Conservation (phyloP, 164 flowering plant genomes). For the Cinnamomum micranthum region DNA sequence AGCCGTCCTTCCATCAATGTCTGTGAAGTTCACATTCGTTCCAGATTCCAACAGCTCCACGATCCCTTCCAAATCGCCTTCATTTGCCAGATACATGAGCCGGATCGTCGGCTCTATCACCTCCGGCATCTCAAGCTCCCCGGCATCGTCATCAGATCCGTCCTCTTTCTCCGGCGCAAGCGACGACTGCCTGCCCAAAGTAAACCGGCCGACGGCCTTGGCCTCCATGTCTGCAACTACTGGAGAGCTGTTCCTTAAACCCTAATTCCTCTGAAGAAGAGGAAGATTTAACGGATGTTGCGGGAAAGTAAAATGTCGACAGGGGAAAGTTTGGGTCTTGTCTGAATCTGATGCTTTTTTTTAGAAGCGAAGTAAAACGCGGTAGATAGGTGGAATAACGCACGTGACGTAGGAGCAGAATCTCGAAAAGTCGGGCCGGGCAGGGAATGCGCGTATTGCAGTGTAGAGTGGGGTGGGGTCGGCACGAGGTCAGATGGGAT, state of each 20-base stretch:
- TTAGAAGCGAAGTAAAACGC: too few species aligned
- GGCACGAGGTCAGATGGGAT: too few species aligned
- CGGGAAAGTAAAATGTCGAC: too few species aligned
- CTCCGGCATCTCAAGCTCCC: constrained; percentile 13
- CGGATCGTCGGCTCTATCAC: constrained; percentile 44
- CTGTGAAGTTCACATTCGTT: constrained; percentile 56
- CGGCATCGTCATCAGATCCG: constrained; percentile 4
- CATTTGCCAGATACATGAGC: constrained; percentile 69
- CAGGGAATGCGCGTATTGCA: too few species aligned
- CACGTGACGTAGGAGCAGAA: too few species aligned
- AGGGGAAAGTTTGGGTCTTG: too few species aligned
- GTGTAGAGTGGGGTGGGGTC: too few species aligned
- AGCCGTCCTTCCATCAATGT: constrained; percentile 72
- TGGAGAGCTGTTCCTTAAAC: neutral
- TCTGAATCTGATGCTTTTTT: too few species aligned
- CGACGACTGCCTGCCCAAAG: constrained; percentile 62
- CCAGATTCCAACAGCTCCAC: constrained; percentile 59
- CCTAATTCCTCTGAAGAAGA: neutral
- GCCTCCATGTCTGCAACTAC: constrained; percentile 10
- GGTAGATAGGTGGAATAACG: too few species aligned
- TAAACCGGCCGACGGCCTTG: constrained; percentile 24
- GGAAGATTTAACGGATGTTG: neutral
- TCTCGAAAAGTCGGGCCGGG: too few species aligned
- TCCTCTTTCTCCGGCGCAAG: constrained; percentile 45
- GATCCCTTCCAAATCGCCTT: constrained; percentile 69